Evolutionary conservation across 805 yeast genomes (phyloP), one percentile per base, ranked within the genome.

Genomic region (Candida tammaniensis): DNA sequence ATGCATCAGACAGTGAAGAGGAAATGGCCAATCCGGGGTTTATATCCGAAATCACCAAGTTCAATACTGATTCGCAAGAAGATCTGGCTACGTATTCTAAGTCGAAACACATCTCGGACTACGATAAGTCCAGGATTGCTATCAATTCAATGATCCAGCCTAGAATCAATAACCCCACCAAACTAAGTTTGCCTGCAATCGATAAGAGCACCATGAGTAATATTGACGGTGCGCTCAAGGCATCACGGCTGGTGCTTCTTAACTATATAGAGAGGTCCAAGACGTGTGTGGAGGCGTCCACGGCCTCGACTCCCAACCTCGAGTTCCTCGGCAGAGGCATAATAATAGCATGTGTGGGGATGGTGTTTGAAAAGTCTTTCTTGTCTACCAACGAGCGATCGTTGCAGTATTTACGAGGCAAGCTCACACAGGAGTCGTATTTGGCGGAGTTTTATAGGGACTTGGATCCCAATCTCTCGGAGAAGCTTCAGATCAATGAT

Each of bases 331-430:
- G 95, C 0, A 65, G 73, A 36, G 58, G 74, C 5, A 66, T 80
- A 4, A 64, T 81, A 2, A 51, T 68, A 2, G 61, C 84, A 0
- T 67, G 85, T 2, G 66, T 80, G 5, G 68, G 82, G 3, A 76
- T 73, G 48, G 74, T 82, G 9, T 61, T 85, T 33, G 91, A 82
- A 46, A 68, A 79, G 43, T 78, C 78, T 44, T 79, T 81, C 48
- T 64, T 64, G 18, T 71, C 70, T 36, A 59, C 78, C 29, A 69
- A 74, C 24, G 67, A 70, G 7, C 71, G 75, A 5, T 80, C 86
- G 1, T 62, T 76, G 30, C 74, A 69, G 24, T 76, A 77, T 43
- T 52, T 78, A 13, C 55, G 70, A 15, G 56, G 57, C 5, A 65
- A 78, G 57, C 40, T 82, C 40, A 58, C 57, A 29, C 56, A 55